These are phyloP conservation scores for Phytophthora tentaculata DNA, from an alignment of 352 stramenopile species.

Conservation along the genomic window DNA sequence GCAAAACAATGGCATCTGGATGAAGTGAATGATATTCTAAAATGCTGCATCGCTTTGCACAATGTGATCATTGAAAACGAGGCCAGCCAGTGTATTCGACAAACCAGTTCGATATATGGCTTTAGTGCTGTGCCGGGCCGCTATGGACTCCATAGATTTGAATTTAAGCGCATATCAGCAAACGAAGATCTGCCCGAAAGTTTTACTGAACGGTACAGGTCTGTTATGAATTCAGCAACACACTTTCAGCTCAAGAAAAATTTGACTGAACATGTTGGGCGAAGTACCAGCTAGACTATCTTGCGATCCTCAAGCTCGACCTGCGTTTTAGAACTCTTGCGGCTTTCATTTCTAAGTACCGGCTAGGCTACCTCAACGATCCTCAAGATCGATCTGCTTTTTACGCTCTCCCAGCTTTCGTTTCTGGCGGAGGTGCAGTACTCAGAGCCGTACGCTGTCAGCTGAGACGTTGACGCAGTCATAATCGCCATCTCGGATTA, in stretches of 20 bases:
- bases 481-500: constrained; percentile 2
- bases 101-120: not conserved
- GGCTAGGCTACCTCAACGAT: no score
- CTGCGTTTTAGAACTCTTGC: no score
- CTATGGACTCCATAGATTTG: not conserved
- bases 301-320: no score
- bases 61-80: not conserved
- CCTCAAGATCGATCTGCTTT: no score
- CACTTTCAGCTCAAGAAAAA: not conserved
- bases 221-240: not conserved
- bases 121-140: not conserved
- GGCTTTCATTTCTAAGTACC: no score
- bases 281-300: no score
- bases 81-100: not conserved
- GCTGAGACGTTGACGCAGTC: not conserved
- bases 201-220: not conserved
- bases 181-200: not conserved
- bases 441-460: not conserved
- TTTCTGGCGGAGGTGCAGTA: not conserved
- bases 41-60: constrained; percentile 1
- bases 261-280: constrained; percentile 1
- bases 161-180: not conserved
- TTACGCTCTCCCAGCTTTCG: constrained; percentile 2
- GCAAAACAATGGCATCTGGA: not conserved
- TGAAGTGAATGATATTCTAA: not conserved